phyloP scores from a whole-genome alignment of 2,329 filamentous ascomycete species.

The Proliferodiscus dingleyae region DNA sequence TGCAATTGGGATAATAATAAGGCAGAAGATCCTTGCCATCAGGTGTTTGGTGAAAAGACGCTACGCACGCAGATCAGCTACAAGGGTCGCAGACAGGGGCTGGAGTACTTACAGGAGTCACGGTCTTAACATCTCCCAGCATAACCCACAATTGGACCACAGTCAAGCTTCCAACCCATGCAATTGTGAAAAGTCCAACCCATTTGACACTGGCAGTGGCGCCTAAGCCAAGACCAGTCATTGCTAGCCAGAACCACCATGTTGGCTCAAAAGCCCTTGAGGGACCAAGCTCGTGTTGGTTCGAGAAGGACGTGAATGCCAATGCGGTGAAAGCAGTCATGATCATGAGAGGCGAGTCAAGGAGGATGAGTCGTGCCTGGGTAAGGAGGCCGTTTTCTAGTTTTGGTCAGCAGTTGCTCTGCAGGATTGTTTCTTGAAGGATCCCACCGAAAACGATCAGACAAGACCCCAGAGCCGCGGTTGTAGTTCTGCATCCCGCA shows the following conservation, averaged over 20 bases:
- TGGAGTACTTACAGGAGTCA: conserved; percentile 60
- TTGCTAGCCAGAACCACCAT: conserved; percentile 97
- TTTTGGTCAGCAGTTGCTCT: conserved; percentile 19
- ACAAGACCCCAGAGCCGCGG: conserved; percentile 75
- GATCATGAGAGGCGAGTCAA: conserved; percentile 90
- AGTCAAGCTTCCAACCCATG: conserved; percentile 92
- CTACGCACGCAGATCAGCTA: conserved; percentile 36
- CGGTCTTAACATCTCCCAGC: conserved; percentile 80
- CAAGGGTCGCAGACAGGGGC: neutral
- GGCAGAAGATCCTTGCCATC: conserved; percentile 81
- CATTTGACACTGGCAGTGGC: conserved; percentile 95
- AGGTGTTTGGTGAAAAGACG: conserved; percentile 92
- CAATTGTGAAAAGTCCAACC: conserved; percentile 98
- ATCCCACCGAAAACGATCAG: conserved; percentile 81
- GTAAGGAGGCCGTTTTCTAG: conserved; percentile 94
- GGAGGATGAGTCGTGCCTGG: conserved; percentile 89
- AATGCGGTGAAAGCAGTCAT: conserved; percentile 90
- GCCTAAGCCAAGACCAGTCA: conserved; percentile 82
- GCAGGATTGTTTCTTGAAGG: conserved; percentile 7
- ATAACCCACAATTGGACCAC: conserved; percentile 91
- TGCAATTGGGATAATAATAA: conserved; percentile 79
- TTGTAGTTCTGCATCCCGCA: conserved; percentile 79
- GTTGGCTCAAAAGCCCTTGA: conserved; percentile 78
- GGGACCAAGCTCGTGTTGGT: conserved; percentile 92
- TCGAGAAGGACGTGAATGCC: conserved; percentile 87